Conservation (phyloP, 176 grass and related monocot species). For the Raddia distichophylla region DNA sequence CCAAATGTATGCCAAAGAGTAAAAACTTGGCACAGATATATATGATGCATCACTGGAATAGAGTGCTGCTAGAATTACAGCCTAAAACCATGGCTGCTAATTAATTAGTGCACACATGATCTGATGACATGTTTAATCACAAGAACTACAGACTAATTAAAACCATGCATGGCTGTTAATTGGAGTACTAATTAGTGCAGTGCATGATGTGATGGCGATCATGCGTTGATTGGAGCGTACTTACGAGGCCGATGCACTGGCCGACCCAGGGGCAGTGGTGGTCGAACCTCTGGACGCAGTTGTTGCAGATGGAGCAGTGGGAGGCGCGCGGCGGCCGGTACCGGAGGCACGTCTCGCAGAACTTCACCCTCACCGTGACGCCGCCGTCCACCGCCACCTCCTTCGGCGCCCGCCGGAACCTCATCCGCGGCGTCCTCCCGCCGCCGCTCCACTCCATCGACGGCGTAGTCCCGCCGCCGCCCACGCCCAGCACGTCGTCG, state of each 20-base stretch:
- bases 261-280: conserved; percentile 86
- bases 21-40: no score
- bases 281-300: conserved; percentile 73
- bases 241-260: conserved; percentile 75
- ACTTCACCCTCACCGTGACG: conserved; percentile 61
- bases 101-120: no score
- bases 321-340: conserved; percentile 61
- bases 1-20: no score
- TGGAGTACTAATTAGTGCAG: no score
- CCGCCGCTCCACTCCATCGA: conserved; percentile 67
- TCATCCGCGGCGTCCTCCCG: conserved; percentile 52
- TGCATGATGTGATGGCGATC: no score
- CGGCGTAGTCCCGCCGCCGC: conserved; percentile 24
- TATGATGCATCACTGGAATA: no score
- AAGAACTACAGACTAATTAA: no score
- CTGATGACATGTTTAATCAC: no score
- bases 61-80: no score
- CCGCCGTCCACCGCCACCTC: conserved; percentile 56
- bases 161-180: no score
- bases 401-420: conserved; percentile 41
- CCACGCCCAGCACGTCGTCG: conserved; percentile 24
- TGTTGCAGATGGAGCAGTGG: conserved; percentile 75
- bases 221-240: background rate
- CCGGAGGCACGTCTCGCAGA: conserved; percentile 66
- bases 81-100: no score